Evolutionary conservation across 2,329 filamentous ascomycete genomes (phyloP), one percentile per base, ranked within the genome.

Genomic region (Parastagonospora avenae): DNA sequence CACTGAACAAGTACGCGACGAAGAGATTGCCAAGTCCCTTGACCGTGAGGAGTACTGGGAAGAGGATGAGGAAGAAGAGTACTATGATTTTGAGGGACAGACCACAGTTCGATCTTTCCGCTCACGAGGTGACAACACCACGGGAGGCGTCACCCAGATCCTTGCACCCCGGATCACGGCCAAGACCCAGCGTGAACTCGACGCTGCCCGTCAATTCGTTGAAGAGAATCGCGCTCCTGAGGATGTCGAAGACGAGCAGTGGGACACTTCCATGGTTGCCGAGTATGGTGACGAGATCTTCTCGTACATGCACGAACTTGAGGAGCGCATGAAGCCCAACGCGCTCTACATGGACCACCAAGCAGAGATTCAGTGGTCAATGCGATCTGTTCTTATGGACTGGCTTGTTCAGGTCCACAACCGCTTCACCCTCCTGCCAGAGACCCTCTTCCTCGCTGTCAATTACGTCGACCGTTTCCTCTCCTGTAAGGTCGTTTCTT

Each of bases 391-490:
- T 16, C 82, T 99, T 47, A 95, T 99, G 87, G 94, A 97, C 74
- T 99, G 94, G 94, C 82, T 99, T 37, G 89, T 97, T 40, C 92
- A 99, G 74, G 94, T 99, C 28, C 94, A 99, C 73, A 85, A 88
- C 63, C 90, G 94, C 31, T 99, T 99, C 77, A 85, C 84, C 31
- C 83, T 99, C 27, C 84, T 97, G 8, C 93, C 93, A 0, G 94
- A 99, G 79, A 99, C 94, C 0, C 80, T 99, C 5, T 99, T 96
- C 77, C 84, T 97, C 50, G 90, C 89, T 24, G 90, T 96, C 77
- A 99, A 99, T 79, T 97, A 94, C 75, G 92, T 99, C 56, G 94
- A 99, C 74, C 91, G 94, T 24, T 99, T 99, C 74, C 84, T 99
- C 16, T 94, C 92, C 1, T 85, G 85, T 79, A 99, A 99, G 80